Base-by-base conservation (phyloP, 371 early-diverging fungal species). In the Dinochytrium kinnereticum region DNA sequence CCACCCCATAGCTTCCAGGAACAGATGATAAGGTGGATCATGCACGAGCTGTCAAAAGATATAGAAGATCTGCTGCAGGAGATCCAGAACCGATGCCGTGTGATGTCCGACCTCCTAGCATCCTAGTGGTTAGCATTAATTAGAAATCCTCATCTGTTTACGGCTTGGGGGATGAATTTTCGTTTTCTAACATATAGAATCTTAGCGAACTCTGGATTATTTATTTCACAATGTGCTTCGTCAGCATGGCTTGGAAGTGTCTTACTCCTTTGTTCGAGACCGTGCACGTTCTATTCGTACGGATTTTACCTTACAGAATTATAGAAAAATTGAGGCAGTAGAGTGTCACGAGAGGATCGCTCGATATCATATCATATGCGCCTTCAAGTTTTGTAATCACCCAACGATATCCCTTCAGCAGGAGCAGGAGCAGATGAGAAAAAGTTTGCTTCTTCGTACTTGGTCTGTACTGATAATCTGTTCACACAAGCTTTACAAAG, bases 261-360 rank as follows among this genome's bases (percentile, higher is more conserved):
- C 92, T 33, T 95, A 97, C 72, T 85, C 85, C 1, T 98, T 97
- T 81, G 82, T 96, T 1, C 89, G 96, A 30, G 97, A 97, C 81
- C 85, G 98, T 39, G 92, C 92, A 21, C 87, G 98, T 21, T 88
- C 94, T 1, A 94, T 97, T 55, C 85, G 95, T 51, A 90, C 91
- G 77, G 98, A 98, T 74, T 93, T 95, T 68, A 92, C 93, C 1
- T 78, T 94, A 1, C 97, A 97, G 78, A 93, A 94, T 76, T 86
- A 87, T 70, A 85, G 92, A 39, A 91, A 91, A 66, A 74, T 69
- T 30, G 81, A 80, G 36, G 91, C 96, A 0, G 89, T 96, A 0
- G 74, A 82, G 17, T 84, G 89, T 0, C 92, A 93, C 76, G 97
- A 97, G 79, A 83, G 90, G 15, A 94, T 96, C 51, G 94, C 95